phyloP scores from a whole-genome alignment of 345 rosid genomes.

The Hibiscus syriacus region DNA sequence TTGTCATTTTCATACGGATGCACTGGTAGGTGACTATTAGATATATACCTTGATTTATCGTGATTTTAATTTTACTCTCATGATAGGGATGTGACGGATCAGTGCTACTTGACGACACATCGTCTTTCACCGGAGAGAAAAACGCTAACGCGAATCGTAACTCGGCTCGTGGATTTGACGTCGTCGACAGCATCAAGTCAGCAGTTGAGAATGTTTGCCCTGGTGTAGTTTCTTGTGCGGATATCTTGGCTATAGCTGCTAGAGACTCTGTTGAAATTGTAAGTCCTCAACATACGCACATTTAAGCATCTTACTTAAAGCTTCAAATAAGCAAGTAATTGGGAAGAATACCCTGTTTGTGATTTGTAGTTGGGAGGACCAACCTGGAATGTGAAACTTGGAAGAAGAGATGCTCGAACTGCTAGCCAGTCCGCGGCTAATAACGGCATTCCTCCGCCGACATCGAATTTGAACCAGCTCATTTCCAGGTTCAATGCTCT shows the following conservation, averaged over 20 bases:
- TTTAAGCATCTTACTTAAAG: neutral
- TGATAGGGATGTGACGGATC: constrained; percentile 85
- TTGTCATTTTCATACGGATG: no score
- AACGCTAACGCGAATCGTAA: constrained; percentile 55
- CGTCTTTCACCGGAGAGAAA: constrained; percentile 78
- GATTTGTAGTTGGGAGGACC: constrained; percentile 69
- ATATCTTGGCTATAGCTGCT: constrained; percentile 61
- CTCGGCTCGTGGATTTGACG: constrained; percentile 68
- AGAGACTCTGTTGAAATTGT: constrained; percentile 53
- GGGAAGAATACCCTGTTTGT: neutral
- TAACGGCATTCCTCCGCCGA: constrained; percentile 57
- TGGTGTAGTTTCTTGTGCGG: constrained; percentile 83
- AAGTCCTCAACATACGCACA: constrained; percentile 12
- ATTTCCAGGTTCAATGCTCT: no score
- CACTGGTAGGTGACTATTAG: no score
- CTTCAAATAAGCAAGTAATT: no score
- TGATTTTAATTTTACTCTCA: neutral
- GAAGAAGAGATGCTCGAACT: constrained; percentile 73
- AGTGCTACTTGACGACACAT: constrained; percentile 66
- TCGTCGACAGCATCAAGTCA: constrained; percentile 59
- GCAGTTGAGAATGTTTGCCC: constrained; percentile 76
- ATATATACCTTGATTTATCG: no score
- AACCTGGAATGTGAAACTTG: constrained; percentile 68
- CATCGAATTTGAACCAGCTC: no score
- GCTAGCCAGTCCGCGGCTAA: constrained; percentile 80